These are phyloP conservation scores for Dioscorea dumetorum DNA, from an alignment of 106 monocot species.

Conservation along the genomic window DNA sequence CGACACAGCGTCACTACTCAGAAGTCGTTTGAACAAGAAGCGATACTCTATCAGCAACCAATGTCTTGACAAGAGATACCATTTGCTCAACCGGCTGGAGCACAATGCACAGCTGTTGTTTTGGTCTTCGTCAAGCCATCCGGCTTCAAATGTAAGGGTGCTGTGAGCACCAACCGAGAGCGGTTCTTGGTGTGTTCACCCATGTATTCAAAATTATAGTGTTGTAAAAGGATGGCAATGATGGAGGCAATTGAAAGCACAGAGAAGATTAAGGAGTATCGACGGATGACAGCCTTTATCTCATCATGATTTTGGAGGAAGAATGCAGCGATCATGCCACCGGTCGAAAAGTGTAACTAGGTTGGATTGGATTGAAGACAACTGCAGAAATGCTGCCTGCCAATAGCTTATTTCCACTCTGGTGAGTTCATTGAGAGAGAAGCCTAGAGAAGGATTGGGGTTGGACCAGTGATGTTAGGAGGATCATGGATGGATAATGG, in stretches of 20 bases:
- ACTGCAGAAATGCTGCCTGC: constrained; percentile 45
- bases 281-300: constrained; percentile 38
- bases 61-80: constrained; percentile 57
- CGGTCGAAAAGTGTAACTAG: constrained; percentile 58
- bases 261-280: constrained; percentile 46
- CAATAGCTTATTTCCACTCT: constrained; percentile 69
- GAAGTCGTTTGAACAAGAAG: constrained; percentile 58
- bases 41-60: constrained; percentile 63
- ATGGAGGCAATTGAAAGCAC: constrained; percentile 48
- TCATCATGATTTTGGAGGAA: constrained; percentile 40
- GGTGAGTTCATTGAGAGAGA: constrained; percentile 56
- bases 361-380: constrained; percentile 47
- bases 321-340: constrained; percentile 65
- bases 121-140: constrained; percentile 70
- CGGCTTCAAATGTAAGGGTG: constrained; percentile 61
- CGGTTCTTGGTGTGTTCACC: constrained; percentile 55
- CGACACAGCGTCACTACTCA: constrained; percentile 33
- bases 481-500: constrained; percentile 8
- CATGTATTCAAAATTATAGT: constrained; percentile 74
- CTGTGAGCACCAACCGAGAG: constrained; percentile 44
- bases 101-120: constrained; percentile 65
- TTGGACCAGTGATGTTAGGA: background rate
- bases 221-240: constrained; percentile 47
- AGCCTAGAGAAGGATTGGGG: constrained; percentile 61
- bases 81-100: constrained; percentile 55